phyloP scores from a whole-genome alignment of 805 yeast species.

The Saturnispora quitensis region DNA sequence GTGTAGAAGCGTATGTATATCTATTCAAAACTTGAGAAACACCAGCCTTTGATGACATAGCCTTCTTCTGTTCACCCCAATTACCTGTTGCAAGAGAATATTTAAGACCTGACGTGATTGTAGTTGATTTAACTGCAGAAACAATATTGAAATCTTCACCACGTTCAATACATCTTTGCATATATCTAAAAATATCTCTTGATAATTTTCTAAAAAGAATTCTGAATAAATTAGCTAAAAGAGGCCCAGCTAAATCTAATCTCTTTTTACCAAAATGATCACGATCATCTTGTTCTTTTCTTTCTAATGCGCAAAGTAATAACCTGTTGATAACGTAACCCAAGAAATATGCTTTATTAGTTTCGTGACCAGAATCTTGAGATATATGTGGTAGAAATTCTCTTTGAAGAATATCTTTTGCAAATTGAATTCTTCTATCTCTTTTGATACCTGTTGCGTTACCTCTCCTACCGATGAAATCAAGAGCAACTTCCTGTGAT shows the following conservation, averaged over 20 bases:
- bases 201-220: constrained; percentile 89
- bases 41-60: constrained; percentile 98
- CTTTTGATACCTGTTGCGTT: constrained; percentile 92
- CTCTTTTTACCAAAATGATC: constrained; percentile 99
- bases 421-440: constrained; percentile 97
- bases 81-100: constrained; percentile 98
- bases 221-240: constrained; percentile 91
- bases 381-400: constrained; percentile 96
- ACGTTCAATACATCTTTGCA: constrained; percentile 98
- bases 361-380: constrained; percentile 93
- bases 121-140: constrained; percentile 92
- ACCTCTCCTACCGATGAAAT: constrained; percentile 97
- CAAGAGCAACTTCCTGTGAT: constrained; percentile 96
- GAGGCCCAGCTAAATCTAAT: constrained; percentile 96
- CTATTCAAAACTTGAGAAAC: constrained; percentile 97
- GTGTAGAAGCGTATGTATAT: constrained; percentile 96
- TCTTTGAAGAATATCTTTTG: constrained; percentile 91
- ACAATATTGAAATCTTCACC: constrained; percentile 95
- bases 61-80: constrained; percentile 99
- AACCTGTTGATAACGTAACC: constrained; percentile 97
- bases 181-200: constrained; percentile 92
- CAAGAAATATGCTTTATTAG: constrained; percentile 91
- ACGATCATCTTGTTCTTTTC: constrained; percentile 98
- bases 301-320: constrained; percentile 88
- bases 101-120: constrained; percentile 94